Evolutionary conservation across 768 basidiomycete genomes (phyloP).

Genomic region (Hericium alpestre): DNA sequence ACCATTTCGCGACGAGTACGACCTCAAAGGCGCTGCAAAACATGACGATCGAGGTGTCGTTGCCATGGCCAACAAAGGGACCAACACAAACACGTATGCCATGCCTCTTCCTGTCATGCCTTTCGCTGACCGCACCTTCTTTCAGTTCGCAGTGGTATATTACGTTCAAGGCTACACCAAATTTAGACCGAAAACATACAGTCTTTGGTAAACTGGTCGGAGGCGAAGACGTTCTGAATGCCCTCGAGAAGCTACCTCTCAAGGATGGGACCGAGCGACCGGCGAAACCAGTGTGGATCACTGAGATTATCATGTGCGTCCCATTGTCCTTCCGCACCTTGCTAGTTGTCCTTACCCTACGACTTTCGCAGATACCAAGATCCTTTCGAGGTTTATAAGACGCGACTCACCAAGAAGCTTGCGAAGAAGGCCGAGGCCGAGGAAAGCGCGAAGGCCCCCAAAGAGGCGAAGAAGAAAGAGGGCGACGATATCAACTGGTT

Average conservation of each 20-base stretch:
- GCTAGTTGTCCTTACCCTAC: neutral
- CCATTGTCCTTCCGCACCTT: neutral
- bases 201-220: conserved; percentile 97
- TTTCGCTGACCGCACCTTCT: neutral
- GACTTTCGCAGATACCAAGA: conserved; percentile 64
- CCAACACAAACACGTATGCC: conserved; percentile 73
- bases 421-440: conserved; percentile 43
- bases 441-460: conserved; percentile 18
- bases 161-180: conserved; percentile 72
- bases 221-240: conserved; percentile 81
- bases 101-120: too few species aligned
- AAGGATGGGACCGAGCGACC: conserved; percentile 85
- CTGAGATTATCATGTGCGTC: conserved; percentile 75
- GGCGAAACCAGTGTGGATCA: conserved; percentile 74
- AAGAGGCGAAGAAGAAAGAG: conserved; percentile 37
- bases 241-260: conserved; percentile 69
- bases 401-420: conserved; percentile 68
- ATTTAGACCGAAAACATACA: conserved; percentile 89
- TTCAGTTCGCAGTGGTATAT: conserved; percentile 85
- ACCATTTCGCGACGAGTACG: conserved; percentile 91
- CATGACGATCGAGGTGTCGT: conserved; percentile 78
- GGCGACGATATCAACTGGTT: conserved; percentile 80
- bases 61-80: conserved; percentile 94
- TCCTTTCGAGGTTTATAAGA: conserved; percentile 90
- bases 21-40: conserved; percentile 77